Conservation (phyloP, 345 rosid genomes). For the Gossypioides kirkii region DNA sequence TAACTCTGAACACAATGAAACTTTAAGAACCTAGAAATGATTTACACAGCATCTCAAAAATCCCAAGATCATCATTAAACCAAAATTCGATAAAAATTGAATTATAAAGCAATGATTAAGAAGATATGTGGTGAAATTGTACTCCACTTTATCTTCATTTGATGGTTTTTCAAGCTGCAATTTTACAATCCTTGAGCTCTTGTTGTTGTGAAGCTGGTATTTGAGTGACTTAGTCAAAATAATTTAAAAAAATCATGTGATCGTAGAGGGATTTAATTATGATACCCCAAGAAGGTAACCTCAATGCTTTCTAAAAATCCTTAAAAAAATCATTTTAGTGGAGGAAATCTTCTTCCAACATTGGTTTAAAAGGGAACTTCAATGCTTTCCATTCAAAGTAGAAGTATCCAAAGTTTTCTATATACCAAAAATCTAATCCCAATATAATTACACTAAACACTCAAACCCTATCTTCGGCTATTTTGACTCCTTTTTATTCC, state of each 20-base stretch:
- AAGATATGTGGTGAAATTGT: too few species aligned
- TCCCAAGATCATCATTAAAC: too few species aligned
- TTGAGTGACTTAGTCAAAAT: neutral
- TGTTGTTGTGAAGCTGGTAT: neutral
- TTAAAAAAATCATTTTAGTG: neutral
- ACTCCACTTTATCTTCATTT: neutral
- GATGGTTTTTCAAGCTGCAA: neutral
- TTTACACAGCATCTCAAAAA: too few species aligned
- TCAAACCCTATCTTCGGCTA: neutral
- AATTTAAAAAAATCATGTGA: neutral
- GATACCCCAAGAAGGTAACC: neutral
- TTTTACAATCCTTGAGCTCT: neutral
- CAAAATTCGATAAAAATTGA: too few species aligned
- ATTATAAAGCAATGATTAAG: too few species aligned
- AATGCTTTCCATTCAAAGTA: neutral
- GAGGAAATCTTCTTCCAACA: neutral
- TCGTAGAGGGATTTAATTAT: constrained; percentile 2
- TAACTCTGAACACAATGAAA: too few species aligned
- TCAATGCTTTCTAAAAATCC: neutral
- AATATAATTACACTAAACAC: neutral
- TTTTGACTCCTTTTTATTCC: too few species aligned
- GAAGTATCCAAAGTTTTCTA: neutral
- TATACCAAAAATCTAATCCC: neutral
- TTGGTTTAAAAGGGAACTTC: neutral
- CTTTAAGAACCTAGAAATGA: too few species aligned